Conservation (phyloP, 441 rosid species). For the Erodium trifolium region DNA sequence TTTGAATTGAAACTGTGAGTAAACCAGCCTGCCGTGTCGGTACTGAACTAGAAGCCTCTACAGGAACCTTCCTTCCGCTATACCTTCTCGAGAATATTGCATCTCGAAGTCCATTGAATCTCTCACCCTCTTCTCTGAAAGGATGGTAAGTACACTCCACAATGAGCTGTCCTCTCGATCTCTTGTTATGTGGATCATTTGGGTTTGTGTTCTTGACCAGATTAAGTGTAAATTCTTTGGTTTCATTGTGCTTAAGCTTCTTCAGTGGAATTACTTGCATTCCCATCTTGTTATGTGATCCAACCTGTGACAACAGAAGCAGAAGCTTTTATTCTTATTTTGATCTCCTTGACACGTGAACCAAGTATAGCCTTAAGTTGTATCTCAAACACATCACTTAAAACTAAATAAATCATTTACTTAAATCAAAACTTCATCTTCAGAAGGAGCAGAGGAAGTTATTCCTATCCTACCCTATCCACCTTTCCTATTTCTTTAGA, state of each 20-base stretch:
- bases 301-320: slow-evolving; percentile 25
- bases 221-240: slow-evolving; percentile 32
- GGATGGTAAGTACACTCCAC: slow-evolving; percentile 34
- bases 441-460: too few species aligned
- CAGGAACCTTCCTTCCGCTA: slow-evolving; percentile 8
- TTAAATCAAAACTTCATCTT: not conserved
- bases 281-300: slow-evolving; percentile 41
- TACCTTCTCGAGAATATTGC: slow-evolving; percentile 9
- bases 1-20: slow-evolving; percentile 26
- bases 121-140: slow-evolving; percentile 33
- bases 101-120: slow-evolving; percentile 16
- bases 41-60: slow-evolving; percentile 10
- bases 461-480: not conserved
- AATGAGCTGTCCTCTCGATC: slow-evolving; percentile 32
- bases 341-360: not conserved
- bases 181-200: slow-evolving; percentile 30
- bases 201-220: slow-evolving; percentile 30
- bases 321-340: slow-evolving; percentile 1
- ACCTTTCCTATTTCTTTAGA: not conserved
- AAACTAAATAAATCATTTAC: not conserved
- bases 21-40: slow-evolving; percentile 24
- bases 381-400: too few species aligned
- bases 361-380: not conserved
- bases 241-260: slow-evolving; percentile 28
- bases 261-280: slow-evolving; percentile 36